Conservation (phyloP, 73 alveolate genomes). For the Tetrahymena thermophila region DNA sequence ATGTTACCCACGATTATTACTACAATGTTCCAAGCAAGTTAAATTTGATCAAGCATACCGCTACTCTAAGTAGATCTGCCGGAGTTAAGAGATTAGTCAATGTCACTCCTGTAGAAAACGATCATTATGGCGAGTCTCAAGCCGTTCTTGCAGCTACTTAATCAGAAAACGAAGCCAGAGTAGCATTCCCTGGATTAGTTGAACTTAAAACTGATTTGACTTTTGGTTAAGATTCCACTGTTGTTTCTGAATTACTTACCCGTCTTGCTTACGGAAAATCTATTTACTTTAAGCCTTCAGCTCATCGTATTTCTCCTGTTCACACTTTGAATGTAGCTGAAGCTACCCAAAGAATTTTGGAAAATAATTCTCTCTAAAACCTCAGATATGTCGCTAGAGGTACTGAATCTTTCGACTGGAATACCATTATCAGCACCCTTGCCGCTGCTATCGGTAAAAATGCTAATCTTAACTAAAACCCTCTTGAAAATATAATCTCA, state of each 20-base stretch:
- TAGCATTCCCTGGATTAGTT: not conserved
- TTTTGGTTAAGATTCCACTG: not conserved
- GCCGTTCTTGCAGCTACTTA: not conserved
- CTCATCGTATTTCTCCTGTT: not conserved
- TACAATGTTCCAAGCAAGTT: not conserved
- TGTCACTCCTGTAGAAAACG: not conserved
- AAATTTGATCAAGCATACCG: not conserved
- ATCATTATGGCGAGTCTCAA: not conserved
- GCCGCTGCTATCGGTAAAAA: not conserved
- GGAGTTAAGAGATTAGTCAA: not conserved
- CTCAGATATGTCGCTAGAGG: not conserved
- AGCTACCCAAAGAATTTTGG: not conserved
- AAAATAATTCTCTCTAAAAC: not conserved
- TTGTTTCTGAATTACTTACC: not conserved
- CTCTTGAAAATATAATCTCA: not conserved
- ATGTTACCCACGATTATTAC: not conserved
- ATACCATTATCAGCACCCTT: not conserved
- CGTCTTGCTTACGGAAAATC: not conserved
- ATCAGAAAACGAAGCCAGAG: not conserved
- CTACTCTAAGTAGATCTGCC: not conserved
- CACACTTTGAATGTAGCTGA: not conserved
- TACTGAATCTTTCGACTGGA: not conserved
- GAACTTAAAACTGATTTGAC: not conserved
- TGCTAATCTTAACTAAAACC: not conserved
- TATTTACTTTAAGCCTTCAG: not conserved